These are phyloP conservation scores for Elsinoe ampelina DNA, from an alignment of 2,329 filamentous ascomycete genomes.

Conservation along the genomic window DNA sequence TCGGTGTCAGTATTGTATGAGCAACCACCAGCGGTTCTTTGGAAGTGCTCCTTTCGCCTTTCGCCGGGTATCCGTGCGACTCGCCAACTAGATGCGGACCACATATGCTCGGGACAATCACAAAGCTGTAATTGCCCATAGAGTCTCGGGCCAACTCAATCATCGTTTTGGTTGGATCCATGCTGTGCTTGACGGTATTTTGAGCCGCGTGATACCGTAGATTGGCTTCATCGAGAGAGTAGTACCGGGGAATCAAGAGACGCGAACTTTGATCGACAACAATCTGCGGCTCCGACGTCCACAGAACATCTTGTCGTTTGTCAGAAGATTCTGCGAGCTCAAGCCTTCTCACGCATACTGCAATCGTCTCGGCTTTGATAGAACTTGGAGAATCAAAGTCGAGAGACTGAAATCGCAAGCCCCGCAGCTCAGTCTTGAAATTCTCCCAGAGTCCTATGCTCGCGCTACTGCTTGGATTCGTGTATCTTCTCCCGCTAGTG, in stretches of 20 bases:
- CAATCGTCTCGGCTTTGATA: neutral
- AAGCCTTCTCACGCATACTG: neutral
- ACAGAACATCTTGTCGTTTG: neutral
- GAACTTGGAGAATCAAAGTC: neutral
- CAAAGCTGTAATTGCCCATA: neutral
- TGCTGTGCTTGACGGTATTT: neutral
- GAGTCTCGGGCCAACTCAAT: neutral
- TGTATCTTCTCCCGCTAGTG: neutral
- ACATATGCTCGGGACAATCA: neutral
- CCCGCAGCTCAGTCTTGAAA: neutral
- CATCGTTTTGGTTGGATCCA: neutral
- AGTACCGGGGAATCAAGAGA: neutral
- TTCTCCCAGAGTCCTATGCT: neutral
- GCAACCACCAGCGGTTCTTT: neutral
- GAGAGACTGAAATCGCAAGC: neutral
- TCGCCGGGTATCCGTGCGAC: neutral
- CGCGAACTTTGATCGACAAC: neutral
- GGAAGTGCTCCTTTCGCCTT: neutral
- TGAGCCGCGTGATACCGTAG: neutral
- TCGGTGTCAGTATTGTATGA: neutral
- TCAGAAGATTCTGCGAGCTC: neutral
- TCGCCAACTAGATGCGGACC: neutral
- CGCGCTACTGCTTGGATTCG: neutral
- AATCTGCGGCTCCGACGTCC: neutral
- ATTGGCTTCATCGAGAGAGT: neutral